A percentile compares a stretch with the other conserved stretches of the same genome.
Evolutionary conservation across 1,284 basidiomycete species (phyloP).

Genomic region (Athelia psychrophila): DNA sequence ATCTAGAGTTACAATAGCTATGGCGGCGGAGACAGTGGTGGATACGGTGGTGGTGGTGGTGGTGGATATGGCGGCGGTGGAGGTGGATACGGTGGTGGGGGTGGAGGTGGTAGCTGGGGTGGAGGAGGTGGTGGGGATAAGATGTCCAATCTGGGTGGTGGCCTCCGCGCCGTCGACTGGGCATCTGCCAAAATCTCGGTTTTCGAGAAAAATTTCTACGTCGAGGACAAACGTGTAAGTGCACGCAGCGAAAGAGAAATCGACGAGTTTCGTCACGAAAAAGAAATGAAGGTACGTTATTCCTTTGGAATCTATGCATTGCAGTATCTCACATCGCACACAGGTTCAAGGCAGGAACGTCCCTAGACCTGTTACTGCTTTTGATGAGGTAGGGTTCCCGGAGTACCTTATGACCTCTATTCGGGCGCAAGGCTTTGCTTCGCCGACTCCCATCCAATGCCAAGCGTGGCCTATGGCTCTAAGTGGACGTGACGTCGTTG

Average conservation of each 20-base stretch:
- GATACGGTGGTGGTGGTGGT: slow-evolving; percentile 27
- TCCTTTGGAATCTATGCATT: neutral
- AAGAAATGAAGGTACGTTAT: slow-evolving; percentile 80
- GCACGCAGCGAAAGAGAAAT: slow-evolving; percentile 83
- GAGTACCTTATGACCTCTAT: slow-evolving; percentile 96
- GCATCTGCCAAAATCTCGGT: slow-evolving; percentile 65
- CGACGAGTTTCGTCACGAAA: slow-evolving; percentile 78
- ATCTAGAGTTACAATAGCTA: slow-evolving; percentile 32
- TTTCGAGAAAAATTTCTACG: slow-evolving; percentile 98
- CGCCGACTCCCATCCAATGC: slow-evolving; percentile 94
- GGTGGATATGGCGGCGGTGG: slow-evolving; percentile 19
- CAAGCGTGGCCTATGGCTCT: slow-evolving; percentile 99
- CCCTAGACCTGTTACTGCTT: slow-evolving; percentile 87
- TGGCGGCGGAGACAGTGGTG: slow-evolving; percentile 31
- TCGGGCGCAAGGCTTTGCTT: slow-evolving; percentile 87
- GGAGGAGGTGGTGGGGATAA: slow-evolving; percentile 67
- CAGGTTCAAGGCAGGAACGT: slow-evolving; percentile 88
- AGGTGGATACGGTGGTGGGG: slow-evolving; percentile 36
- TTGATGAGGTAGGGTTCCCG: slow-evolving; percentile 95
- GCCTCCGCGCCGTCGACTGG: slow-evolving; percentile 90
- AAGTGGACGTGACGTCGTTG: slow-evolving; percentile 91
- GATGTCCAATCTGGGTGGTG: slow-evolving; percentile 83
- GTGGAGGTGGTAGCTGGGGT: slow-evolving; percentile 51
- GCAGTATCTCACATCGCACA: neutral
- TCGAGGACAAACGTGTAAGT: slow-evolving; percentile 87